Base-by-base conservation (phyloP, 345 rosid genomes). In the Eucalyptus victrix region DNA sequence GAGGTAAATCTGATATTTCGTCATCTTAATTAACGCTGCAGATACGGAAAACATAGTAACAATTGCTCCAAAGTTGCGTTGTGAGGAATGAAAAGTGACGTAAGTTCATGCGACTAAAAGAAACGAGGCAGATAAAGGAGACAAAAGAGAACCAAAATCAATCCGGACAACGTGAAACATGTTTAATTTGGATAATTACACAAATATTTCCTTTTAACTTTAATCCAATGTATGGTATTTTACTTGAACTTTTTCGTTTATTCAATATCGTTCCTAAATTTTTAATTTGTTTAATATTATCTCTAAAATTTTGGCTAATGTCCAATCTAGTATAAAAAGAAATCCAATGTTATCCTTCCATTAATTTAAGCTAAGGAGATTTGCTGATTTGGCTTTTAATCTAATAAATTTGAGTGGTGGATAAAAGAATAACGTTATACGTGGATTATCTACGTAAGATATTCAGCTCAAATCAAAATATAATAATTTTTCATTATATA, bases 201-300 rank as follows among this genome's bases (percentile, higher is more conserved):
- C 37, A 15, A 32, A 67, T 67, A 19, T 34, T 67, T 9, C 21
- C 37, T 32, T n/a, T 53, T 8, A 53, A 53, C 58, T 53, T 3
- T 53, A 8, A 19, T 53, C 10, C 58, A 53, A 53, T 19, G 26
- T 53, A 19, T 53, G 58, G 5, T 53, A 53, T 53, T 19, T 53
- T 0, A 53, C 24, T 53, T 53, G 58, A 53, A 53, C 58, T 8
- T 53, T 53, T 53, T 53, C 4, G 2, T 18, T 53, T 53, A 53
- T 53, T 0, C 8, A 34, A 18, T 10, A 12, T 72, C 1, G 4
- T 72, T 1, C 0, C 4, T 72, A 9, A 34, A 72, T 0, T 34
- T 72, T 72, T 72, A 1, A 2, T 72, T 72, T 72, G 0, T 76
- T 37, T 42, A 11, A 37, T 76, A 6, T 37, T 2, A 23, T 21